phyloP scores from a whole-genome alignment of 345 rosid species.

The Tarenaya hassleriana region DNA sequence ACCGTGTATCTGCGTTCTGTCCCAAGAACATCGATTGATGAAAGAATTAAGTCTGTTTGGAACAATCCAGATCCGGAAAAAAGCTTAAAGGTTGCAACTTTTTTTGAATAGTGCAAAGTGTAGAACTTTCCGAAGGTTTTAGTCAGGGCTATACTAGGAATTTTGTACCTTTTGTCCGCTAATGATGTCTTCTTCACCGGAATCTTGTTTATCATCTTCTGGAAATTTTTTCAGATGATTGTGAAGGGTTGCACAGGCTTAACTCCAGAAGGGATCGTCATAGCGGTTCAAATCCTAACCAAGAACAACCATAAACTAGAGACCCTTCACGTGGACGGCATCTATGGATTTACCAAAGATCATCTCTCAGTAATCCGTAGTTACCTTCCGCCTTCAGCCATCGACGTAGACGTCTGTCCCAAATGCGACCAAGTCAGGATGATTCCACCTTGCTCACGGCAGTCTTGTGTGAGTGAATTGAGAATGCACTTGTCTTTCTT shows the following conservation, averaged over 20 bases:
- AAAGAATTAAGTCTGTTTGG: too few species aligned
- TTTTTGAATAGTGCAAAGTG: too few species aligned
- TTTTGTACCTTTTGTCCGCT: too few species aligned
- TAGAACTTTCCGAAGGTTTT: too few species aligned
- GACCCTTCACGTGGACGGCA: slow-evolving; percentile 45
- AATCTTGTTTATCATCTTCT: not conserved
- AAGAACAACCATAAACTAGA: slow-evolving; percentile 27
- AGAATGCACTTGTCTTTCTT: not conserved
- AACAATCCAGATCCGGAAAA: too few species aligned
- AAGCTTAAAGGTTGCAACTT: too few species aligned
- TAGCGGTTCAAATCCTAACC: slow-evolving; percentile 41
- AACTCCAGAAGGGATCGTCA: slow-evolving; percentile 67
- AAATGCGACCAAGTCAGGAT: slow-evolving; percentile 50
- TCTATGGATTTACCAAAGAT: slow-evolving; percentile 41
- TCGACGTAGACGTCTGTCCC: slow-evolving; percentile 65
- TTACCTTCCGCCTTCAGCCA: slow-evolving; percentile 21
- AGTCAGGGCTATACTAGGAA: too few species aligned
- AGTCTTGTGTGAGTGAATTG: slow-evolving; percentile 31
- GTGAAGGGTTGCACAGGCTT: slow-evolving; percentile 56
- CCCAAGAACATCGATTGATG: too few species aligned
- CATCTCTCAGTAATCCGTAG: slow-evolving; percentile 38
- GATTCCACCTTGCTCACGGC: slow-evolving; percentile 51
- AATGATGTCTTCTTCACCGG: too few species aligned
- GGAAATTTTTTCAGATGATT: slow-evolving; percentile 36
- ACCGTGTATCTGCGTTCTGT: too few species aligned